These are phyloP conservation scores for Trypanosomatidae sp. DNA, from an alignment of 208 protist genomes.

Conservation along the genomic window DNA sequence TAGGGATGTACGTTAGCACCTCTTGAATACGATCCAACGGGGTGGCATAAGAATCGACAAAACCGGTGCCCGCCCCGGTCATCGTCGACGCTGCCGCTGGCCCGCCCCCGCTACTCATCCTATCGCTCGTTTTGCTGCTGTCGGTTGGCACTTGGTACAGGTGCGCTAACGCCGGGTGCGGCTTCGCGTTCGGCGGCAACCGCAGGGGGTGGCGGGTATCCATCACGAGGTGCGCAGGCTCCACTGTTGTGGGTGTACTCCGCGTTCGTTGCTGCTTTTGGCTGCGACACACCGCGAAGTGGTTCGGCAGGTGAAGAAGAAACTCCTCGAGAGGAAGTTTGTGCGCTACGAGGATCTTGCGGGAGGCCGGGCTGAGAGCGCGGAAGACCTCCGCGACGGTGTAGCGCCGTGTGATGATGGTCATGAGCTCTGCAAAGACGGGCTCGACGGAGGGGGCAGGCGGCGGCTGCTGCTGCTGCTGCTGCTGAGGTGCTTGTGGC, in stretches of 20 bases:
- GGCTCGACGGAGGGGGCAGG: constrained; percentile 24
- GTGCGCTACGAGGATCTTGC: constrained; percentile 34
- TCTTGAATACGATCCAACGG: constrained; percentile 34
- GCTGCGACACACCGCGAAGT: constrained; percentile 43
- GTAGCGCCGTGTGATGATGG: constrained; percentile 23
- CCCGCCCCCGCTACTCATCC: not conserved
- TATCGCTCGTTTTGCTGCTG: no score
- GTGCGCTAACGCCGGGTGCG: constrained; percentile 17
- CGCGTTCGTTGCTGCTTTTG: not conserved
- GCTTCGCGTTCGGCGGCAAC: constrained; percentile 7
- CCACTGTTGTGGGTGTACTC: constrained; percentile 1
- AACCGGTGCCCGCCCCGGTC: constrained; percentile 4
- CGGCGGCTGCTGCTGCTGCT: no score
- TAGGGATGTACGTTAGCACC: constrained; percentile 65
- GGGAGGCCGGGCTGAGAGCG: constrained; percentile 33
- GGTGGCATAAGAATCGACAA: constrained; percentile 3
- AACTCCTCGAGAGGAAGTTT: constrained; percentile 59
- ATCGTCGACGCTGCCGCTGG: not conserved
- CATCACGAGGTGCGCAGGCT: not conserved
- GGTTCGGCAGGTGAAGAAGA: constrained; percentile 48
- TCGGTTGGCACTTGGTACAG: not conserved
- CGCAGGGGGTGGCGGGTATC: not conserved
- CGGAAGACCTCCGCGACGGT: constrained; percentile 50
- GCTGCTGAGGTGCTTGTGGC: no score
- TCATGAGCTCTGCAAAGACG: constrained; percentile 13